A percentile compares a stretch with the other conserved stretches of the same genome.
Evolutionary conservation across 495 filamentous ascomycete species (phyloP).

Genomic region (Lasiosphaeria hispida): DNA sequence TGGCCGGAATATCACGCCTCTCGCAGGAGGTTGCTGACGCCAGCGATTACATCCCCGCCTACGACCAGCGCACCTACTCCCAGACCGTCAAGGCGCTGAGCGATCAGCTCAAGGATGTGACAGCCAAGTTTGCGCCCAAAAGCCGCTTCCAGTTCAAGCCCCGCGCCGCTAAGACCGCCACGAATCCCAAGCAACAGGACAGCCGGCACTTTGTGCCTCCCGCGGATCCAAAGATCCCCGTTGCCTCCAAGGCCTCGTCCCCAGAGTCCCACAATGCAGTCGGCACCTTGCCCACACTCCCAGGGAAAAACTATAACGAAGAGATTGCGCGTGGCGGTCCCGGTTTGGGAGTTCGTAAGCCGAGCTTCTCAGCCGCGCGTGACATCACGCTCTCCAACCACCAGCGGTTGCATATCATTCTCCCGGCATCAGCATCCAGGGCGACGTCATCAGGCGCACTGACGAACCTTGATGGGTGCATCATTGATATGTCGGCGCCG

Average conservation of each 20-base stretch:
- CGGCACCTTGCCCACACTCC: conserved; percentile 25
- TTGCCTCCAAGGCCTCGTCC: conserved; percentile 14
- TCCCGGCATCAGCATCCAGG: conserved; percentile 64
- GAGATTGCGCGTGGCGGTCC: conserved; percentile 35
- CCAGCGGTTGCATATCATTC: conserved; percentile 63
- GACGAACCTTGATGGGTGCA: conserved; percentile 65
- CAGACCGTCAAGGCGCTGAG: conserved; percentile 42
- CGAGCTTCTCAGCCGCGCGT: conserved; percentile 58
- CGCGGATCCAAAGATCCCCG: not conserved
- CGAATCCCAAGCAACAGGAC: conserved; percentile 6
- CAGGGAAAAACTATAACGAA: conserved; percentile 49
- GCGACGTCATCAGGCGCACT: conserved; percentile 70
- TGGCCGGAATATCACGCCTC: conserved; percentile 42
- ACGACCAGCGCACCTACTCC: conserved; percentile 45
- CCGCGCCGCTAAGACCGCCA: conserved; percentile 21
- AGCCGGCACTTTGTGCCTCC: conserved; percentile 3
- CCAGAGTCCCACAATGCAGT: conserved; percentile 34
- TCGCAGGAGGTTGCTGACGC: conserved; percentile 46
- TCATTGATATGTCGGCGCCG: conserved; percentile 75
- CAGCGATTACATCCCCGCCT: conserved; percentile 41
- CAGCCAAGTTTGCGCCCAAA: conserved; percentile 40
- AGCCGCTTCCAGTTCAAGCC: conserved; percentile 48
- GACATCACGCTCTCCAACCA: conserved; percentile 66
- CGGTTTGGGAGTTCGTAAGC: conserved; percentile 44
- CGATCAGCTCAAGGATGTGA: conserved; percentile 43